Base-by-base conservation (phyloP, 805 yeast species). In the Candida ortonii region DNA sequence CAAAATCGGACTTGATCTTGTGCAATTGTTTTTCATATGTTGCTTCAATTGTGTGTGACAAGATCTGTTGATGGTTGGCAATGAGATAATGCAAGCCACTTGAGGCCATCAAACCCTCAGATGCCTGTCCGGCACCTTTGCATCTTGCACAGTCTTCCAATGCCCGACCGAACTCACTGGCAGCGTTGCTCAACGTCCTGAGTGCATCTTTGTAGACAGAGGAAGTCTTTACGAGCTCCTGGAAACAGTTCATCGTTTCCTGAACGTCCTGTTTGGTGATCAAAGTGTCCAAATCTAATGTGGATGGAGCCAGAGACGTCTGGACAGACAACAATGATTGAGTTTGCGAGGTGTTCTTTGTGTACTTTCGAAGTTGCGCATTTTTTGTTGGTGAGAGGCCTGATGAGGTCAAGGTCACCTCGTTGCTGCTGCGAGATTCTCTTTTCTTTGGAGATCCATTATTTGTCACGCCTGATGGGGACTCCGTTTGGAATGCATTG, bases 51-150 rank as follows among this genome's bases (percentile, higher is more conserved):
- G 78, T 60, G 34, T 76, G 64, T 11, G 86, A 71, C 45, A 87
- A 65, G 10, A 87, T 75, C 41, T 78, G 80, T 41, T 83, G 82
- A 53, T 85, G 93, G 53, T 84, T 85, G 0, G 90, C 78, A 13
- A 84, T 71, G 26, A 87, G 65, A 50, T 75, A 78, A 47, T 84
- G 89, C 35, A 87, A 62, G 0, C 95, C 95, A 25, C 87, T 80
- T 2, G 89, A 84, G 30, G 78, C 71, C 46, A 77, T 61, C 11
- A 86, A 56, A 7, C 86, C 86, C 44, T 81, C 82, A 2, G 80
- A 71, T 1, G 76, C 67, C 16, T 59, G 58, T 11, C 76, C 78
- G 13, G 80, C 71, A 10, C 86, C 86, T 52, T 78, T 77, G 43
- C 77, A 68, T 33, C 72, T 64, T 1, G 87, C 78, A 39, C 77